phyloP scores from a whole-genome alignment of 116 monocot species.

The Trichopus zeylanicus region DNA sequence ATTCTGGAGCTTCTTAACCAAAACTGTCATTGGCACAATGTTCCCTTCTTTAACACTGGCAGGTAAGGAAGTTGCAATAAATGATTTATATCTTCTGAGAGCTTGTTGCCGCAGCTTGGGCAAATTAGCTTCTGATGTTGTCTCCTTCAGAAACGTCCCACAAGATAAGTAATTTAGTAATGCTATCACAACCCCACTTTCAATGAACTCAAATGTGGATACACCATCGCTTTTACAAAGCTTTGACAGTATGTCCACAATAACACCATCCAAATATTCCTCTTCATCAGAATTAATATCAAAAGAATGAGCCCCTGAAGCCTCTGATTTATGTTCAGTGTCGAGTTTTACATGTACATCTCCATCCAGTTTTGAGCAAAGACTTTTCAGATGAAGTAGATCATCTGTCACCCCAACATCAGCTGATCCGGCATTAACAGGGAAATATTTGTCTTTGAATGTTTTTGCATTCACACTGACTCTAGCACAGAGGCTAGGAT shows the following conservation, averaged over 20 bases:
- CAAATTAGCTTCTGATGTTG: conserved; percentile 49
- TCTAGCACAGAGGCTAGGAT: conserved; percentile 52
- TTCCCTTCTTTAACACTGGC: conserved; percentile 21
- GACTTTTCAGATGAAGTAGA: conserved; percentile 68
- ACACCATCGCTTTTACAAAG: conserved; percentile 88
- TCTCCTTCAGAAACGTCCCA: conserved; percentile 81
- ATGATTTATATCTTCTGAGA: conserved; percentile 70
- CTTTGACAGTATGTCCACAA: conserved; percentile 65
- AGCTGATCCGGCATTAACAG: conserved; percentile 42
- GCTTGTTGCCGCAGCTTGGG: conserved; percentile 78
- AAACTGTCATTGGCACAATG: conserved; percentile 56
- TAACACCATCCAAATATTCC: conserved; percentile 44
- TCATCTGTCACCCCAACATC: conserved; percentile 82
- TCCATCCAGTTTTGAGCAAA: conserved; percentile 66
- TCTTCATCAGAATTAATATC: conserved; percentile 46
- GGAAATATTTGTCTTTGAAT: conserved; percentile 85
- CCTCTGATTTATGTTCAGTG: conserved; percentile 76
- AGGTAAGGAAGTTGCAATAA: conserved; percentile 58
- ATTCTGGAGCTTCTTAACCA: conserved; percentile 89
- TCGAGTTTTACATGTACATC: conserved; percentile 34
- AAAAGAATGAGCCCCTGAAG: conserved; percentile 30
- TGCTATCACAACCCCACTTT: conserved; percentile 86
- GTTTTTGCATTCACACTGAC: conserved; percentile 74
- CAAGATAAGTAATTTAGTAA: conserved; percentile 91
- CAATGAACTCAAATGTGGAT: conserved; percentile 98